Base-by-base conservation (phyloP, 495 filamentous ascomycete species). In the Tetracladium marchalianum region DNA sequence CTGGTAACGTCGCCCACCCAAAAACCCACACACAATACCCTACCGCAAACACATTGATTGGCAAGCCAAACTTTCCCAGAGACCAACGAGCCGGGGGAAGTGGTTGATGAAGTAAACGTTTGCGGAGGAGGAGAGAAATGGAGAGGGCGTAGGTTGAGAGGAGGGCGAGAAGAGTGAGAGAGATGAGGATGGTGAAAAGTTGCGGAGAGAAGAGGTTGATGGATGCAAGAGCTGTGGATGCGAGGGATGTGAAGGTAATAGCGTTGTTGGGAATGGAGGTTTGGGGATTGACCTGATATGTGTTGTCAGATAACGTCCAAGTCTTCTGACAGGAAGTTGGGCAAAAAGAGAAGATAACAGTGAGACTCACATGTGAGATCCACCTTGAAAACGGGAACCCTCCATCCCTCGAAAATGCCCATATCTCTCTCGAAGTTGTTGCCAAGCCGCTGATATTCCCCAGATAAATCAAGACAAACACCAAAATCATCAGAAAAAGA, bases 161-260 rank as follows among this genome's bases (percentile, higher is more conserved):
- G 56, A 77, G 45, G 44, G 57, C 46, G 47, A 46, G 45, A 63
- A 76, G 49, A 57, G 69, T 34, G 53, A 74, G 54, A 53, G 76
- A 74, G 42, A 71, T 61, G 41, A 80, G 67, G 32, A 72, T 70
- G 53, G 75, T 73, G 54, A 82, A 70, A 3, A 76, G 77, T 9
- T 69, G 62, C 5, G 65, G 46, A 3, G 73, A 78, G 13, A 75
- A 76, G 43, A 83, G 69, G 51, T 80, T 79, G 57, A 81, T 78
- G 22, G 79, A 59, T 0, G 75, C 75, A 1, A 84, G 63, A 22
- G 78, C 56, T 40, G 72, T 65, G 12, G 77, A 66, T 35, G 72
- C 59, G 24, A 61, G 47, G 50, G 70, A 65, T 5, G 70, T 72
- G 31, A 75, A 51, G 13, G 70, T 50, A 39, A 80, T 64, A 0